Base-by-base conservation (phyloP, 1,284 basidiomycete genomes). In the Irpex sp. region DNA sequence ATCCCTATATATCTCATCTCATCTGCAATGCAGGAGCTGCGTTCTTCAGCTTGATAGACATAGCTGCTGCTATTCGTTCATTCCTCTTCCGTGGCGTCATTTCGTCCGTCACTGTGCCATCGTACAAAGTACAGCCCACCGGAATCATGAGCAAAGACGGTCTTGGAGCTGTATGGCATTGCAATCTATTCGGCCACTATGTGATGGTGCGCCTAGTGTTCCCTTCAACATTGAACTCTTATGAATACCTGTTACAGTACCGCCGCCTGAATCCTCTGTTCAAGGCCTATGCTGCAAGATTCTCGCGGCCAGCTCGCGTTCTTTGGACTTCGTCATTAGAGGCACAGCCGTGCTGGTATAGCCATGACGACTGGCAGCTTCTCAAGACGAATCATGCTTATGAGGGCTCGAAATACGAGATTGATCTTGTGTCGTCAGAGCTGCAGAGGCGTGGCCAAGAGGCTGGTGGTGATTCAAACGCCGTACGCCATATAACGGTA, bases 141-240 rank as follows among this genome's bases (percentile, higher is more conserved):
- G 93, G 92, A 0, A 82, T 86, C 60, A 70, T 82, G 63, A 92
- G 85, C 65, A 75, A 79, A 17, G 93, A 96, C 63, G 86, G 89
- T 19, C 75, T 94, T 0, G 94, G 94, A 0, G 87, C 82, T 79
- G 84, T 91, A 6, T 97, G 92, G 92, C 91, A 95, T 70, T 89
- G 87, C 62, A 96, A 96, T 69, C 81, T 94, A 21, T 92, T 96
- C 62, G 88, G 91, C 0, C 92, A 94, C 70, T 96, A 92, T 71
- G 80, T 85, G 47, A 76, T 97, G 69, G 94, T 95, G 69, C 65
- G 91, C 81, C 9, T 26, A 4, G 1, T 4, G 15, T 17, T 49
- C 13, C 40, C 34, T 17, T 11, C 13, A 51, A 51, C n/a, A 7
- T 13, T 31, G 26, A 56, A 52, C n/a, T n/a, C 21, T 9, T 34